Evolutionary conservation across 139 green algal species (phyloP), one percentile per base, ranked within the genome.

Genomic region (Picochlorum sp.): DNA sequence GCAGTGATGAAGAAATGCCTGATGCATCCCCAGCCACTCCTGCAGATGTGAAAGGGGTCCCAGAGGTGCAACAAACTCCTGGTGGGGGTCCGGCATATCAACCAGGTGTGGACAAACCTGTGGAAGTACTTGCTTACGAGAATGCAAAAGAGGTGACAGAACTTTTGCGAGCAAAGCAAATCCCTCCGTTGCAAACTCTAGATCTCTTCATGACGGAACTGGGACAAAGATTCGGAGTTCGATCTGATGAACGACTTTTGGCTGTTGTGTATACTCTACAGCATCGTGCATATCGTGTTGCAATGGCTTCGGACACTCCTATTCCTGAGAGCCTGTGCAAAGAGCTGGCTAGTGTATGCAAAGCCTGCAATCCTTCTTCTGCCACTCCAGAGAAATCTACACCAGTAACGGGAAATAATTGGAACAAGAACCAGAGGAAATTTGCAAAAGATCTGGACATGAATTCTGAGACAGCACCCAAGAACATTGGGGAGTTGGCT

Each of bases 401-500:
- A 10, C 6, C 47, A 20, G 1, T 20, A 26, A 20, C 47, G 6
- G 16, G 47, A 21, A 60, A 57, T 41, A 63, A 59, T 23, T 37
- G 86, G 49, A 66, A 63, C 23, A 70, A 78, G 62, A 87, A 87
- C 63, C 88, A 90, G 44, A 78, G 89, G 64, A 69, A 81, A 28
- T 98, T 98, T 71, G 80, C 95, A 45, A 58, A 67, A 6, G 91
- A 97, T 70, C 80, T 99, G 38, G 81, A 92, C 71, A 94, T 92
- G 10, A 82, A 86, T 16, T 55, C 69, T 0, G 60, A 71, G 7
- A 58, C 31, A 37, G 95, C 95, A 68, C 92, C 93, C 6, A 64
- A 55, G 4, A 91, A 84, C 1, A 80, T 99, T 38, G 88, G 84
- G 2, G 85, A 91, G 15, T 86, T 99, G 34, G 81, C 81, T 6